Evolutionary conservation across 1,284 basidiomycete genomes (phyloP).

Genomic region (Moesziomyces parantarcticus): DNA sequence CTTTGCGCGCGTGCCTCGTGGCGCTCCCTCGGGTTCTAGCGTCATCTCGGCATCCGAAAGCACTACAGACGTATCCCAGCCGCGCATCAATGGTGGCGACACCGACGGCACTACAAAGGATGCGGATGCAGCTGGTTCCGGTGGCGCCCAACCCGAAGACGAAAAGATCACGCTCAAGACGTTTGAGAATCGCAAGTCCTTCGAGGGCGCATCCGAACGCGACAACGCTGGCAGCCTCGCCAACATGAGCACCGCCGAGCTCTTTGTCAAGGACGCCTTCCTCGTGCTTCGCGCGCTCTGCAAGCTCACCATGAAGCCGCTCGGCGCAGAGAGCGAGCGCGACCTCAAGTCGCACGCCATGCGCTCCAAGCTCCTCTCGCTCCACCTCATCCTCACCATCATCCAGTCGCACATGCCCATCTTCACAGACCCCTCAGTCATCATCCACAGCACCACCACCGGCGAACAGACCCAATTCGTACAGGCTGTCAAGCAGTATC

Average conservation of each 20-base stretch:
- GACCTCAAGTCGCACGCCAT: slow-evolving; percentile 66
- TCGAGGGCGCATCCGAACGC: slow-evolving; percentile 61
- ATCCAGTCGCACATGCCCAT: slow-evolving; percentile 62
- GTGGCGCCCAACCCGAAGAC: slow-evolving; percentile 5
- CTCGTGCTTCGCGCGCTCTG: slow-evolving; percentile 66
- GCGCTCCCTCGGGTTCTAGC: slow-evolving; percentile 6
- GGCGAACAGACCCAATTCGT: slow-evolving; percentile 66
- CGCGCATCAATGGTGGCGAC: slow-evolving; percentile 9
- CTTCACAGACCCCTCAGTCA: slow-evolving; percentile 63
- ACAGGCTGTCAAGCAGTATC: slow-evolving; percentile 68
- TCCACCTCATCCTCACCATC: slow-evolving; percentile 65
- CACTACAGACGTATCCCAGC: slow-evolving; percentile 21
- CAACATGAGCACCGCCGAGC: slow-evolving; percentile 61
- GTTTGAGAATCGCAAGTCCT: slow-evolving; percentile 62
- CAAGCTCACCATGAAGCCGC: slow-evolving; percentile 67
- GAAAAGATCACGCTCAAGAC: slow-evolving; percentile 61
- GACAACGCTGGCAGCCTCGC: slow-evolving; percentile 53
- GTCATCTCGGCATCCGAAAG: slow-evolving; percentile 30
- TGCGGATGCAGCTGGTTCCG: neutral
- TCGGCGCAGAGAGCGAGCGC: slow-evolving; percentile 64
- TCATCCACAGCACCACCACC: slow-evolving; percentile 64
- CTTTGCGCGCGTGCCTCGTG: slow-evolving; percentile 61
- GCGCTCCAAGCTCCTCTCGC: slow-evolving; percentile 66
- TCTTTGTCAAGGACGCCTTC: slow-evolving; percentile 67
- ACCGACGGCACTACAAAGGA: neutral